Evolutionary conservation across 176 grass and related monocot genomes (phyloP), one percentile per base, ranked within the genome.

Genomic region (Bonia amplexicaulis): DNA sequence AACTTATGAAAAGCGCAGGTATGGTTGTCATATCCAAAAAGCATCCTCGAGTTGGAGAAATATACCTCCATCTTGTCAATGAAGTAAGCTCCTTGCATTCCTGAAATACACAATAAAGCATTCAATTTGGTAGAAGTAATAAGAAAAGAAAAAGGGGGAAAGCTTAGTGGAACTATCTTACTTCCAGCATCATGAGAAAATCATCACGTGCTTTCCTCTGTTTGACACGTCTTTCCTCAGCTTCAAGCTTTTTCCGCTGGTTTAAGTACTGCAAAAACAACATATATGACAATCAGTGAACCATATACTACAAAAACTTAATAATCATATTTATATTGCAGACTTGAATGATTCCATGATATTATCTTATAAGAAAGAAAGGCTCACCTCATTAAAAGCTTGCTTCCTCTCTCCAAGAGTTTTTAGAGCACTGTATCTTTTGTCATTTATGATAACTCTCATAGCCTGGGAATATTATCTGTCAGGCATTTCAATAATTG

Each of bases 351-450:
- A 80, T 59, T 82, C 49, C 27, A 44, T 35, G 35, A 52, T 33
- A 64, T 22, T 75, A 62, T 80, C 53, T 75, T 70, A 64, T 51
- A 69, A 55, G 60, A 91, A 54, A 62, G 68, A 70, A 84, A 53
- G 27, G 41, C 44, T 63, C 65, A 99, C 96, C 96, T 99, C 96
- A 80, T 96, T 99, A 77, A 99, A 96, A 91, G 93, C 93, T 85
- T 99, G 96, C 73, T 99, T 99, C 85, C 93, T 94, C 85, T 99
- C 96, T 84, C 96, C 96, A 88, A 99, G 96, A 79, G 96, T 69
- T 47, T 39, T 80, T 64, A 80, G 33, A 17, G 63, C 78, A 80
- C 64, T 64, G 1, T 80, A 80, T 69, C 64, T 80, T 80, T 80
- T 80, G 78, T 80, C 78, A 80, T 49, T 69, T 68, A 80, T 80